Evolutionary conservation across 768 basidiomycete genomes (phyloP).

Genomic region (Psilocybe tampanensis): DNA sequence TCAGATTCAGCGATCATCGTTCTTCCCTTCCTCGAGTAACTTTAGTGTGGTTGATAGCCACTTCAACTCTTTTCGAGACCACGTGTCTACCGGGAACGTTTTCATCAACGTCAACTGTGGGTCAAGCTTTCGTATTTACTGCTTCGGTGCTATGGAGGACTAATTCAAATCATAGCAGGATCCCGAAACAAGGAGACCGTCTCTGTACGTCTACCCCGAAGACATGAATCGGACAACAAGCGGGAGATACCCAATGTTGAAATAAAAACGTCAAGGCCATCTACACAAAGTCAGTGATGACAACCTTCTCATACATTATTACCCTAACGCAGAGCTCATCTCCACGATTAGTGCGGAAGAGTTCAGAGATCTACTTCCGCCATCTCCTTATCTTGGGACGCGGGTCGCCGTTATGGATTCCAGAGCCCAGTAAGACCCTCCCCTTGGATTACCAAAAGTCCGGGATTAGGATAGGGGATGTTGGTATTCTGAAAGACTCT

Average conservation of each 20-base stretch:
- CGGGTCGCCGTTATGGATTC: constrained; percentile 17
- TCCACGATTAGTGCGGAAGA: not conserved
- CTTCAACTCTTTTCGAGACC: not conserved
- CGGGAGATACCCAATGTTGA: no score
- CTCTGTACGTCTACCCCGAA: no score
- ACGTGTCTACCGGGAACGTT: not conserved
- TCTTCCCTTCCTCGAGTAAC: not conserved
- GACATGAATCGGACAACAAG: no score
- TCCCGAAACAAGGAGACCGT: no score
- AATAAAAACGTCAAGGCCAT: not conserved
- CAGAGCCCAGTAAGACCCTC: constrained; percentile 13
- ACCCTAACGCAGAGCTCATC: not conserved
- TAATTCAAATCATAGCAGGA: not conserved
- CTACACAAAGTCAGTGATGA: not conserved
- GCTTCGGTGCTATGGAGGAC: no score
- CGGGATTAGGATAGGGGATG: constrained; percentile 17
- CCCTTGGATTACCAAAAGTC: constrained; percentile 3
- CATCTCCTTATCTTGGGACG: constrained; percentile 5
- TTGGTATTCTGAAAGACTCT: constrained; percentile 11
- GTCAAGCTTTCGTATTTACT: not conserved
- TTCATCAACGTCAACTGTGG: not conserved
- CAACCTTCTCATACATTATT: not conserved
- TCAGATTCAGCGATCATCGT: not conserved
- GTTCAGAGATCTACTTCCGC: constrained; percentile 9
- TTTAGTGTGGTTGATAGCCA: not conserved